These are phyloP conservation scores for Nicotiana sylvestris DNA, from an alignment of 257 asterid species.

Conservation along the genomic window DNA sequence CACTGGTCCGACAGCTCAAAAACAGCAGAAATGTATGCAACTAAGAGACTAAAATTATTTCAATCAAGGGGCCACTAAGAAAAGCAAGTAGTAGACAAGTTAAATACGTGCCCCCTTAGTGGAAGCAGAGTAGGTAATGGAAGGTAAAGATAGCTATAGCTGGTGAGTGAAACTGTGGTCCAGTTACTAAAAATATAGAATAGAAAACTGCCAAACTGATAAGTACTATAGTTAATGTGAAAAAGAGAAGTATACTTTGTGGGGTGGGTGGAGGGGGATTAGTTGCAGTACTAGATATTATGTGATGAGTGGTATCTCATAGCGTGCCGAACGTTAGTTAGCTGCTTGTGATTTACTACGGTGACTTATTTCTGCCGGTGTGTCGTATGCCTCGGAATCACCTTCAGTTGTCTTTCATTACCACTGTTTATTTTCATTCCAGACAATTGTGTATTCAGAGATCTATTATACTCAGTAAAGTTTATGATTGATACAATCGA, in stretches of 20 bases:
- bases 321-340: too few species aligned
- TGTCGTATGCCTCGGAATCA: too few species aligned
- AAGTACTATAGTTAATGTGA: not conserved
- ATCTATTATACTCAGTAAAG: too few species aligned
- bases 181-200: slow-evolving; percentile 18
- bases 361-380: too few species aligned
- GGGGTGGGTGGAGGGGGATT: slow-evolving; percentile 5
- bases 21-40: not conserved
- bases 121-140: slow-evolving; percentile 25
- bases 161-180: slow-evolving; percentile 23
- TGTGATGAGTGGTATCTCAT: not conserved
- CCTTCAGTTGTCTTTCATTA: too few species aligned
- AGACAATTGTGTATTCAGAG: too few species aligned
- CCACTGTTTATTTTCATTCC: too few species aligned
- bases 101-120: slow-evolving; percentile 26
- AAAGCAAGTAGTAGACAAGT: slow-evolving; percentile 2
- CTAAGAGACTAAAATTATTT: not conserved
- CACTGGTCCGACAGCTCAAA: not conserved
- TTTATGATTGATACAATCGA: too few species aligned
- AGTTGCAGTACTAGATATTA: not conserved
- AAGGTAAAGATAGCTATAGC: not conserved
- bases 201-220: slow-evolving; percentile 27
- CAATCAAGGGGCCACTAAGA: not conserved
- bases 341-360: too few species aligned
- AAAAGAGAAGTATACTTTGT: slow-evolving; percentile 5